Evolutionary conservation across 192 early-diverging fungal genomes (phyloP).

Genomic region (Gamsiella multidivaricata): DNA sequence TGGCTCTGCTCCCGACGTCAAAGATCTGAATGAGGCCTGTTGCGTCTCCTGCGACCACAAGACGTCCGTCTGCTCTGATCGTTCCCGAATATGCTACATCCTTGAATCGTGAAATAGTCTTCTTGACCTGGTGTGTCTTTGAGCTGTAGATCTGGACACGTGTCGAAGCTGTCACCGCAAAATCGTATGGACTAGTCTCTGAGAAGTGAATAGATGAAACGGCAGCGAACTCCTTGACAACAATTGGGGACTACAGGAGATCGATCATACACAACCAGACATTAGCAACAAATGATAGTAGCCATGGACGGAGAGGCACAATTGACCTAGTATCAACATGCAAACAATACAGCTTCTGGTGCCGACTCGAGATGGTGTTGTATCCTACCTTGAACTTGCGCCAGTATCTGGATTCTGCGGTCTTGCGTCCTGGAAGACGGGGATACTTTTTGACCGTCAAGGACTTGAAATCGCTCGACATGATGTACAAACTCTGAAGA

Average conservation of each 20-base stretch:
- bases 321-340: background rate
- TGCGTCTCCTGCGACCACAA: constrained; percentile 94
- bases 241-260: constrained; percentile 76
- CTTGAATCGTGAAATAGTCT: constrained; percentile 93
- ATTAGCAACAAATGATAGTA: no score
- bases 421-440: constrained; percentile 63
- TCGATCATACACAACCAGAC: background rate
- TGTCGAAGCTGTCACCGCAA: constrained; percentile 90
- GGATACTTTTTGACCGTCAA: constrained; percentile 66
- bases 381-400: constrained; percentile 75
- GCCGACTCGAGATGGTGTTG: no score
- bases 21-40: constrained; percentile 88
- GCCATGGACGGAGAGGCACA: no score
- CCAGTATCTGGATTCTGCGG: constrained; percentile 80
- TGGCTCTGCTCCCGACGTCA: constrained; percentile 71
- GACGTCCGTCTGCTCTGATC: constrained; percentile 87
- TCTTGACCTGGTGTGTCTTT: constrained; percentile 85
- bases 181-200: constrained; percentile 83
- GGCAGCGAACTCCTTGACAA: constrained; percentile 89
- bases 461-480: constrained; percentile 68
- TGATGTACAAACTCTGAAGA: constrained; percentile 2
- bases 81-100: constrained; percentile 85
- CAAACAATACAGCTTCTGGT: no score
- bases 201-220: constrained; percentile 87
- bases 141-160: constrained; percentile 93